Percentiles rank a stretch among this genome's conserved stretches.
These are phyloP conservation scores for Phlyctochytrium planicorne DNA, from an alignment of 192 early-diverging fungal genomes.

Conservation along the genomic window DNA sequence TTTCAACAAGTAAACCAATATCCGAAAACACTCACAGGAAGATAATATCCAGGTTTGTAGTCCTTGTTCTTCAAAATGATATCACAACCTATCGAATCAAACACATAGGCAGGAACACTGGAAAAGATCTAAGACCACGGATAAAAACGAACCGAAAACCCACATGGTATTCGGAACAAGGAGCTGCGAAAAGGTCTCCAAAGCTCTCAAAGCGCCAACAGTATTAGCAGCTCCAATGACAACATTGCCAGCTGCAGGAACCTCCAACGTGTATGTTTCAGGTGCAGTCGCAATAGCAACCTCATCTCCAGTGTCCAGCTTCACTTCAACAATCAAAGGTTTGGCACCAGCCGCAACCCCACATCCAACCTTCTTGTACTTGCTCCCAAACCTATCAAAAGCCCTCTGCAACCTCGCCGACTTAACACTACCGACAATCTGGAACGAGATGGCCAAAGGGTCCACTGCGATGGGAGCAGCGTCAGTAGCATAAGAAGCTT, in stretches of 20 bases:
- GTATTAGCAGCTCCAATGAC: conserved; percentile 54
- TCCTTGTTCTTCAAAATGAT: background rate
- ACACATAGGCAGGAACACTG: background rate
- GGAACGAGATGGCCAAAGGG: background rate
- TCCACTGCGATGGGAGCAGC: background rate
- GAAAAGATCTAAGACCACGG: background rate
- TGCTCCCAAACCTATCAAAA: background rate
- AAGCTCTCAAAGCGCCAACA: conserved; percentile 69
- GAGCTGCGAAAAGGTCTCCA: conserved; percentile 74
- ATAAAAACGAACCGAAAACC: too few relatives aligned
- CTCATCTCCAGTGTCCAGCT: conserved; percentile 13
- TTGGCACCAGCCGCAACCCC: background rate
- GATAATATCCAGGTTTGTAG: conserved; percentile 13
- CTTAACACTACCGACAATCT: background rate
- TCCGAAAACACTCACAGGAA: conserved; percentile 5
- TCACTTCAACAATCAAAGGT: background rate
- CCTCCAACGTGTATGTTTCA: conserved; percentile 17
- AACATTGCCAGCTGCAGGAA: background rate
- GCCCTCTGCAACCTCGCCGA: background rate
- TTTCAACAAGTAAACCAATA: too few relatives aligned
- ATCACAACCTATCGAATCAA: conserved; percentile 3
- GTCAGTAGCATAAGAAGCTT: conserved; percentile 5
- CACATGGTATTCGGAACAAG: conserved; percentile 21
- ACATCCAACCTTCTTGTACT: background rate
- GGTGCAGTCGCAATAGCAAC: background rate